Evolutionary conservation across 352 stramenopile species (phyloP).

Genomic region (Globisporangium cystogenes): DNA sequence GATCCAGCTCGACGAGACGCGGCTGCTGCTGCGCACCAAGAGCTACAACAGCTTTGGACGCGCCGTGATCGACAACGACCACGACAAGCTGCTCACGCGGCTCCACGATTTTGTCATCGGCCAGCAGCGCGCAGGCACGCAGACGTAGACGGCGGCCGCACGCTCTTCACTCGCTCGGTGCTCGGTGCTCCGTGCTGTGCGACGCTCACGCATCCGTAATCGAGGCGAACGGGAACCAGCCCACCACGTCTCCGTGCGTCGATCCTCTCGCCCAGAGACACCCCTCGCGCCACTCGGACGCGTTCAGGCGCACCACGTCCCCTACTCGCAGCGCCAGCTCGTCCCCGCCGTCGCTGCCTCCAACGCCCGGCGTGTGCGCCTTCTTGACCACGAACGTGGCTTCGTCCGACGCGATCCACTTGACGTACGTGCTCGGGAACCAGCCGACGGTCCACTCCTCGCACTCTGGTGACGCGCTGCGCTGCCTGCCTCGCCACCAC

Average conservation of each 20-base stretch:
- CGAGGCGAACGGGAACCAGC: constrained; percentile 24
- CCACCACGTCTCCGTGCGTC: neutral
- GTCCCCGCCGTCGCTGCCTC: neutral
- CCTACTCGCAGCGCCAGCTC: constrained; percentile 6
- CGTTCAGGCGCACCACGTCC: constrained; percentile 14
- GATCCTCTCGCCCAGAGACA: constrained; percentile 17
- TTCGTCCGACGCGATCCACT: constrained; percentile 17
- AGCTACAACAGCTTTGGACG: constrained; percentile 45
- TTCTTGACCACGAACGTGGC: constrained; percentile 4
- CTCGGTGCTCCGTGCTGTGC: neutral
- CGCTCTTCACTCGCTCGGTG: too few relatives aligned
- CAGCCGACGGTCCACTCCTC: constrained; percentile 14
- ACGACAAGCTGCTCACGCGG: constrained; percentile 42
- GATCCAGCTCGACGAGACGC: constrained; percentile 62
- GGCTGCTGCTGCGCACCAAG: constrained; percentile 50
- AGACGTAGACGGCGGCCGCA: neutral
- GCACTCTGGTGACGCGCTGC: neutral
- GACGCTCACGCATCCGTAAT: constrained; percentile 7
- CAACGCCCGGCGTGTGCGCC: neutral
- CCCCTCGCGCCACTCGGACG: constrained; percentile 20
- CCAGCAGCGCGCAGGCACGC: neutral
- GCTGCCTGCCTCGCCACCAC: constrained; percentile 28
- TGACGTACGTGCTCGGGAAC: constrained; percentile 51
- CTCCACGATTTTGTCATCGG: constrained; percentile 33
- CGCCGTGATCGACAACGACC: constrained; percentile 30